phyloP scores from a whole-genome alignment of 2,329 filamentous ascomycete genomes.

The Lachnellula arida region DNA sequence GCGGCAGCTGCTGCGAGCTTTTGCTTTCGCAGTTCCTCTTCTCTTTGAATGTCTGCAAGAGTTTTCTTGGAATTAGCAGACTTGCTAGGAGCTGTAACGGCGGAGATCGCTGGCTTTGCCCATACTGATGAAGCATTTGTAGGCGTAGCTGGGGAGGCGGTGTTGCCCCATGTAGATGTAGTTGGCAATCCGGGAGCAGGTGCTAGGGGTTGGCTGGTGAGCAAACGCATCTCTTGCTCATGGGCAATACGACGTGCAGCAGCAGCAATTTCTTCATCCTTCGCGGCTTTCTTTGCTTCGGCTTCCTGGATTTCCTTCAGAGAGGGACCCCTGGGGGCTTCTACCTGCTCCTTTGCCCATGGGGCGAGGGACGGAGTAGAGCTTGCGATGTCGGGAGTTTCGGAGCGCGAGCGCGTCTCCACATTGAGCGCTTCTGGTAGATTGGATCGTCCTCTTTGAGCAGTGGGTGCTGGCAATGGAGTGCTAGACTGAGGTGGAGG shows the following conservation, averaged over 20 bases:
- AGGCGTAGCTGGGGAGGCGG: conserved; percentile 30
- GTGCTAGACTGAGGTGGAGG: conserved; percentile 67
- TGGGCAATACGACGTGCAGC: conserved; percentile 71
- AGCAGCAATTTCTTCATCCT: conserved; percentile 76
- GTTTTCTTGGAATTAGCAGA: conserved; percentile 67
- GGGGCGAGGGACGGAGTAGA: conserved; percentile 73
- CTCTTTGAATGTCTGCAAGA: conserved; percentile 90
- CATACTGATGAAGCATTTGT: conserved; percentile 35
- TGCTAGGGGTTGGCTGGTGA: conserved; percentile 55
- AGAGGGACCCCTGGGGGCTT: conserved; percentile 76
- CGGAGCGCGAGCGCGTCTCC: conserved; percentile 67
- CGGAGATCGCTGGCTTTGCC: conserved; percentile 44
- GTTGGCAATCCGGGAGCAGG: conserved; percentile 78
- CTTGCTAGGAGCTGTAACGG: conserved; percentile 33
- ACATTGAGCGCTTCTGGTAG: conserved; percentile 67
- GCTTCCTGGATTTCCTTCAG: conserved; percentile 95
- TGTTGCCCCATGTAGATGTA: conserved; percentile 70
- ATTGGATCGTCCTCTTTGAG: conserved; percentile 78
- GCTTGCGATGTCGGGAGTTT: conserved; percentile 60
- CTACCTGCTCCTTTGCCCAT: conserved; percentile 85
- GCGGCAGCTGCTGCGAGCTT: conserved; percentile 46
- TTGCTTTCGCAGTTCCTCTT: conserved; percentile 87
- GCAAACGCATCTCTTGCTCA: conserved; percentile 65
- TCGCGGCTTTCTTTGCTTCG: conserved; percentile 87
- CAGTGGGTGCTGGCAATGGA: conserved; percentile 81